Evolutionary conservation across 2,329 filamentous ascomycete species (phyloP), one percentile per base, ranked within the genome.

Genomic region (Tolypocladium inflatum): DNA sequence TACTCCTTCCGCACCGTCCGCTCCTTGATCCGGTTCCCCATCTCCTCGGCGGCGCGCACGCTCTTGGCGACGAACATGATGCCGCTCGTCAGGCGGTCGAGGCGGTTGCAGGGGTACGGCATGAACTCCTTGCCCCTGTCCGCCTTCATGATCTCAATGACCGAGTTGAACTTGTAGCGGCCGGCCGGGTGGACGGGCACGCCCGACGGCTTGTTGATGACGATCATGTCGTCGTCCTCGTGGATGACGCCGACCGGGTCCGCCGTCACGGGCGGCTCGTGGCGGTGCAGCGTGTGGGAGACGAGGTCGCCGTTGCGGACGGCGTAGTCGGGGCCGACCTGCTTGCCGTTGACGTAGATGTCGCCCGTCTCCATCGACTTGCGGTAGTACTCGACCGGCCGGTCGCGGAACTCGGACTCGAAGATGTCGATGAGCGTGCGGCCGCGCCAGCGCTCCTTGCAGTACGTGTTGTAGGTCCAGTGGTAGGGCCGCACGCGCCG

Each of bases 51-150:
- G 0, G 89, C 90, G 66, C 85, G 83, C 42, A 86, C 80, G 62
- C 90, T 86, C 75, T 99, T 99, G 35, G 88, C 94, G 65, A 99
- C 86, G 72, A 99, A 99, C 93, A 99, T 97, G 70, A 99, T 89
- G 54, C 94, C 94, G 65, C 91, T 96, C 0, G 94, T 99, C 66
- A 99, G 76, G 56, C 94, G 81, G 70, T 99, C 94, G 35, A 99
- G 83, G n/a, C 94, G 81, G 68, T 99, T 96, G 75, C 93, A 97
- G 0, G 94, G 85, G 61, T 83, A 74, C 1, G 84, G 80, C 56
- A 80, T 70, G 69, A 83, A 86, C 35, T 74, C 71, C 26, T 73
- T 71, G 0, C 80, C 78, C 42, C 84, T 77, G 68, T 96, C 89
- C 2, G 89, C 84, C 64, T 89, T 87, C 83, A 99, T 87, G 64